Evolutionary conservation across 805 yeast genomes (phyloP).

Genomic region (Starmerella stigmatis): DNA sequence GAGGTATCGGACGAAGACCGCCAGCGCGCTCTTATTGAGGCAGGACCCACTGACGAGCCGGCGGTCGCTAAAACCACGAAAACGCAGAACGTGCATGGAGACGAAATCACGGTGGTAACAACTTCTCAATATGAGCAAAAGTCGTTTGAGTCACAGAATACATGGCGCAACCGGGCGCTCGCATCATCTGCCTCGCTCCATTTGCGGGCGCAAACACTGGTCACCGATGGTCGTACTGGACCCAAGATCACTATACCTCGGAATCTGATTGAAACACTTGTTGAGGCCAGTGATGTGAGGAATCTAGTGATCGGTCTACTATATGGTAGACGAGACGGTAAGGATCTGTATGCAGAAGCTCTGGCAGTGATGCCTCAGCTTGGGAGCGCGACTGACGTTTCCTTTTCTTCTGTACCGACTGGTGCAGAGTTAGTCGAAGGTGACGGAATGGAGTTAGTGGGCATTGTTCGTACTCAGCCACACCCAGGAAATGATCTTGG

Average conservation of each 20-base stretch:
- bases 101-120: slow-evolving; percentile 87
- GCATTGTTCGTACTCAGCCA: slow-evolving; percentile 89
- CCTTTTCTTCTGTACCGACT: slow-evolving; percentile 39
- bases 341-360: not conserved
- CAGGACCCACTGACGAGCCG: slow-evolving; percentile 34
- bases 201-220: slow-evolving; percentile 61
- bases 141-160: slow-evolving; percentile 70
- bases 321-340: slow-evolving; percentile 41
- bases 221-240: slow-evolving; percentile 30
- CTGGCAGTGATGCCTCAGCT: slow-evolving; percentile 41
- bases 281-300: slow-evolving; percentile 69
- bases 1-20: slow-evolving; percentile 80
- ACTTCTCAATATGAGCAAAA: slow-evolving; percentile 81
- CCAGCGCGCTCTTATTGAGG: slow-evolving; percentile 45
- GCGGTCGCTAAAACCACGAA: slow-evolving; percentile 68
- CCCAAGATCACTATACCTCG: slow-evolving; percentile 54
- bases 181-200: slow-evolving; percentile 59
- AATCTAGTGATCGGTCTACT: slow-evolving; percentile 73
- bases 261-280: slow-evolving; percentile 64
- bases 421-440: slow-evolving; percentile 31
- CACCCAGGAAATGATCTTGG: slow-evolving; percentile 42
- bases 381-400: slow-evolving; percentile 57
- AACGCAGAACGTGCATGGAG: slow-evolving; percentile 88
- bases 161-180: slow-evolving; percentile 84
- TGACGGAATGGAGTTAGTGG: slow-evolving; percentile 64